Base-by-base conservation (phyloP, 495 filamentous ascomycete genomes). In the Penicillium cinerascens region DNA sequence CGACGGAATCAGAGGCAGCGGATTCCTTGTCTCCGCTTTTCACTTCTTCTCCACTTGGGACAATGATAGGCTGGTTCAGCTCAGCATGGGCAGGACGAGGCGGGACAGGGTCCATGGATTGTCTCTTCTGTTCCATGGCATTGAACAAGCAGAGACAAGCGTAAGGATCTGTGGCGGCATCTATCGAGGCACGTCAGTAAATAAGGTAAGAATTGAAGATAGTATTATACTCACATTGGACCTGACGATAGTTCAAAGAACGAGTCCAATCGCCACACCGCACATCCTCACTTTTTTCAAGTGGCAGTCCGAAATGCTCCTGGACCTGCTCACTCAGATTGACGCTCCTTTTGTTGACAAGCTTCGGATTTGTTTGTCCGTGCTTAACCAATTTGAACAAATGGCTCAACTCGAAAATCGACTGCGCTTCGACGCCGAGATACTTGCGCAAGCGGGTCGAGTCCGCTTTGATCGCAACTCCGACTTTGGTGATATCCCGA, bases 91-190 rank as follows among this genome's bases (percentile, higher is more conserved):
- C 66, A 3, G 91, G 90, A 3, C 82, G 73, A 10, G 87, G 88
- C 18, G 90, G 91, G 2, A 71, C 71, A 15, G 90, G 89, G 35
- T 81, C 61, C 48, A 95, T 74, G 10, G 74, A 69, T 50, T 75
- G 68, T 42, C 91, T 72, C 49, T 87, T 85, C 35, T 78, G 64
- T 59, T 96, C 81, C 54, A 95, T 76, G 2, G 73, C 68, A 45
- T 87, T 74, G 63, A 79, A 93, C 23, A 95, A 76, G 60, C 87
- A 84, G 16, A 92, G 56, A 26, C 84, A 83, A 46, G 89, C 89
- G 61, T 92, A 96, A 2, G 89, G 83, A 64, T 96, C 91, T 1
- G 83, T 81, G 15, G 89, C 89, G 7, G 89, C 88, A 72, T 96
- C 87, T 90, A 43, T 35, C 1, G 2, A 10, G 15, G 13, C 29